Evolutionary conservation across 2,329 filamentous ascomycete genomes (phyloP).

Genomic region (Fusarium heterosporum): DNA sequence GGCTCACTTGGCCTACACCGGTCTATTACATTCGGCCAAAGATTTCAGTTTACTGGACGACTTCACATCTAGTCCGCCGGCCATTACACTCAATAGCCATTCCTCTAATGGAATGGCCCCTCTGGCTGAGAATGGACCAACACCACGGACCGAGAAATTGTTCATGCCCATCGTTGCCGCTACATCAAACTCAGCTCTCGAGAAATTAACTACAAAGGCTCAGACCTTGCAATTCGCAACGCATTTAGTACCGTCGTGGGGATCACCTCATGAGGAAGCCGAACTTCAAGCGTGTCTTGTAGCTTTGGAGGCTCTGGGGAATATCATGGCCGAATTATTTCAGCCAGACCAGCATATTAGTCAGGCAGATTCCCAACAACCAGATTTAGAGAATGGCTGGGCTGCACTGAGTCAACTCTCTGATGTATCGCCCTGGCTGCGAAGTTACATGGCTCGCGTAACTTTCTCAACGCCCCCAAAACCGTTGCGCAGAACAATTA

Average conservation of each 20-base stretch:
- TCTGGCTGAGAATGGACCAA: conserved; percentile 23
- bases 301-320: conserved; percentile 13
- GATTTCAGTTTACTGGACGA: not conserved
- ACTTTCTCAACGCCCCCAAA: conserved; percentile 46
- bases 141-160: not conserved
- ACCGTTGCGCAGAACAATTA: conserved; percentile 53
- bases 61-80: not conserved
- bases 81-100: not conserved
- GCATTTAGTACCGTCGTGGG: not conserved
- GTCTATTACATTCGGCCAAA: conserved; percentile 3
- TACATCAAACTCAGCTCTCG: conserved; percentile 20
- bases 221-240: conserved; percentile 8
- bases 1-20: conserved; percentile 34
- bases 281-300: conserved; percentile 26
- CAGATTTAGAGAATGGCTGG: not conserved
- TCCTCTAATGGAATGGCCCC: not conserved
- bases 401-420: conserved; percentile 1
- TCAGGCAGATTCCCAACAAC: not conserved
- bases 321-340: conserved; percentile 30
- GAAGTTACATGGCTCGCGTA: conserved; percentile 36
- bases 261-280: fast-evolving
- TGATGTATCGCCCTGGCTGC: conserved; percentile 33
- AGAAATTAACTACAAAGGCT: not conserved
- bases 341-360: not conserved
- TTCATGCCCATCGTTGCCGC: conserved; percentile 33